phyloP scores from a whole-genome alignment of 2,329 filamentous ascomycete species.

The Ilyonectria sp. region DNA sequence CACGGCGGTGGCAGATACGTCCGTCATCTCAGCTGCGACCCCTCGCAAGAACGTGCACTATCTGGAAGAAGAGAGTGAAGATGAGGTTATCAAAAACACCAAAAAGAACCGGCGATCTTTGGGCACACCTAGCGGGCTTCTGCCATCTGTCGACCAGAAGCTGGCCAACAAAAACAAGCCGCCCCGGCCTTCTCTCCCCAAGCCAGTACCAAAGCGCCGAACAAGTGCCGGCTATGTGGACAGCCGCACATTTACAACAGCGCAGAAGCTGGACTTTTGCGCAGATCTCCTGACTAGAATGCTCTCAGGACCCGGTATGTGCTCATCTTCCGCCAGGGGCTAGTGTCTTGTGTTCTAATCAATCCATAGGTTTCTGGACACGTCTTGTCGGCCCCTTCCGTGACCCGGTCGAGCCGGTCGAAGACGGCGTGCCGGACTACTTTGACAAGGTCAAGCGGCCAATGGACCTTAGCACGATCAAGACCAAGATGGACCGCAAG shows the following conservation, averaged over 20 bases:
- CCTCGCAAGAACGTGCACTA: constrained; percentile 66
- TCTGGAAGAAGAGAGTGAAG: constrained; percentile 61
- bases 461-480: constrained; percentile 75
- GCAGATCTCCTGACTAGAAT: constrained; percentile 71
- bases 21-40: constrained; percentile 36
- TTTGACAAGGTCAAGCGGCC: constrained; percentile 72
- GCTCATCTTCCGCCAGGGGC: not conserved
- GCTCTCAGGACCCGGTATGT: constrained; percentile 72
- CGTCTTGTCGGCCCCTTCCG: constrained; percentile 75
- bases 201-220: constrained; percentile 54
- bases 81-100: constrained; percentile 49
- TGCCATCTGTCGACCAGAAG: constrained; percentile 39
- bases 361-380: constrained; percentile 73
- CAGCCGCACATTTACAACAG: constrained; percentile 52
- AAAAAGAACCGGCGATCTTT: constrained; percentile 61
- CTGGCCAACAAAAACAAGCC: constrained; percentile 49
- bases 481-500: constrained; percentile 69
- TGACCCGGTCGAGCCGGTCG: constrained; percentile 70
- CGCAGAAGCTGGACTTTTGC: constrained; percentile 71
- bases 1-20: constrained; percentile 34
- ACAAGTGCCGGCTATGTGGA: constrained; percentile 52
- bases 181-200: constrained; percentile 50
- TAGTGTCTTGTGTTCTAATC: constrained; percentile 19
- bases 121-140: constrained; percentile 31
- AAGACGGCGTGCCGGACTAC: constrained; percentile 74